Percentiles rank a stretch among this genome's conserved stretches.
Evolutionary conservation across 176 grass and related monocot species (phyloP).

Genomic region (Dendrocalamus sinicus): DNA sequence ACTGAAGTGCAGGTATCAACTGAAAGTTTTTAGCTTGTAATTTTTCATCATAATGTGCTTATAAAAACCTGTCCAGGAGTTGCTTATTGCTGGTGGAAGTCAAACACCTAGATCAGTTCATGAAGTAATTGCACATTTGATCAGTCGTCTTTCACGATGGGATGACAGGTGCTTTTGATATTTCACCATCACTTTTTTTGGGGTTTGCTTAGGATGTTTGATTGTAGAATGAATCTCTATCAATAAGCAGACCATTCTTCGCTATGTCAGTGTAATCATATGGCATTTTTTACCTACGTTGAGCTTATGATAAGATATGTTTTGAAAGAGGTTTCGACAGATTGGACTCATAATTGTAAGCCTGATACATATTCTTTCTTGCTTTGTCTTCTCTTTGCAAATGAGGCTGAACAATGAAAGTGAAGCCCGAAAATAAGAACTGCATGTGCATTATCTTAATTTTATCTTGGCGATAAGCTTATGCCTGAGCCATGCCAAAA

Average conservation of each 20-base stretch:
- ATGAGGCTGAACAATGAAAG: neutral
- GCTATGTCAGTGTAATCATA: constrained; percentile 1
- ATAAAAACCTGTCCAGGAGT: constrained; percentile 63
- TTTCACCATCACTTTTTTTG: neutral
- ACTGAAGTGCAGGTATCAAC: constrained; percentile 94
- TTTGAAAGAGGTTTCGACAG: neutral
- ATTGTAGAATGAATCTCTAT: constrained; percentile 7
- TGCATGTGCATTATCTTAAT: neutral
- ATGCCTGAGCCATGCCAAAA: neutral
- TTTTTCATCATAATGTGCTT: constrained; percentile 27
- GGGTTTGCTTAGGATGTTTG: neutral
- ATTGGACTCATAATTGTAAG: neutral
- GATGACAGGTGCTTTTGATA: constrained; percentile 75
- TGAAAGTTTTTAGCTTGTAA: constrained; percentile 7
- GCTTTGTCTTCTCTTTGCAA: neutral
- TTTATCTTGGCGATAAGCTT: neutral
- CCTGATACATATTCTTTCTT: neutral
- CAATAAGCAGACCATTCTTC: neutral
- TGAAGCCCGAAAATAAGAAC: neutral
- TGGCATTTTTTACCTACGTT: neutral
- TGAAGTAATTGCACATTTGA: constrained; percentile 94
- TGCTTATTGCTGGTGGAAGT: constrained; percentile 92
- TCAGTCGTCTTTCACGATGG: constrained; percentile 87
- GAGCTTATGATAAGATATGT: constrained; percentile 1
- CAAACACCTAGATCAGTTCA: constrained; percentile 83